phyloP scores from a whole-genome alignment of 169 alveolate genomes.

The Plasmodium vinckei region DNA sequence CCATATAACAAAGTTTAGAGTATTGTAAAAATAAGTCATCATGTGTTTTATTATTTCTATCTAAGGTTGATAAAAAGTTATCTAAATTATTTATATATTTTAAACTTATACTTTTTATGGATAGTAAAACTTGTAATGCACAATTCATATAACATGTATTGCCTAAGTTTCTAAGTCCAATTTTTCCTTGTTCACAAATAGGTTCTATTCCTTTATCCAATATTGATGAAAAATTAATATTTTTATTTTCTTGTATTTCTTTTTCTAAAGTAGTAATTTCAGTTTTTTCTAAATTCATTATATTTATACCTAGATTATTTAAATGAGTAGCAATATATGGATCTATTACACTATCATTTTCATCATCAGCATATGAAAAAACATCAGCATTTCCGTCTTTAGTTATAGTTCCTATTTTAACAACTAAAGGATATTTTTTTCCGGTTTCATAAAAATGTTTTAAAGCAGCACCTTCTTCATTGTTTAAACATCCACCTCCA shows the following conservation, averaged over 20 bases:
- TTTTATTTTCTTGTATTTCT: constrained; percentile 60
- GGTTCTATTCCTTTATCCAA: constrained; percentile 78
- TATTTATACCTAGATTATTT: constrained; percentile 91
- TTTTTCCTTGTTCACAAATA: constrained; percentile 76
- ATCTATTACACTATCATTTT: constrained; percentile 89
- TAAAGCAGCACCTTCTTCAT: constrained; percentile 94
- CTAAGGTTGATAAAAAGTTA: constrained; percentile 28
- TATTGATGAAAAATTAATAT: constrained; percentile 59
- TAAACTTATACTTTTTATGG: constrained; percentile 50
- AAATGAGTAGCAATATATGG: constrained; percentile 90
- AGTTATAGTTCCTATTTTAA: constrained; percentile 94
- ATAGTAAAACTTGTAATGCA: constrained; percentile 82
- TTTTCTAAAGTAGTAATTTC: constrained; percentile 18
- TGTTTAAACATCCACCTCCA: constrained; percentile 92
- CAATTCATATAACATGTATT: constrained; percentile 90
- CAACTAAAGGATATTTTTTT: constrained; percentile 90
- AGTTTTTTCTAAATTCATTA: constrained; percentile 80
- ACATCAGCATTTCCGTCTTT: constrained; percentile 93
- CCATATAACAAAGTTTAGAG: constrained; percentile 37
- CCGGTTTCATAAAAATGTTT: constrained; percentile 89
- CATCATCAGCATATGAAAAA: constrained; percentile 93
- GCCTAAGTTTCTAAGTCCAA: constrained; percentile 89
- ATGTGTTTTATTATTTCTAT: constrained; percentile 22
- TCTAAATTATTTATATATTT: constrained; percentile 17
- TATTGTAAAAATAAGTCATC: constrained; percentile 46